Evolutionary conservation across 441 rosid species (phyloP), one percentile per base, ranked within the genome.

Genomic region (Aquilaria agallochum): DNA sequence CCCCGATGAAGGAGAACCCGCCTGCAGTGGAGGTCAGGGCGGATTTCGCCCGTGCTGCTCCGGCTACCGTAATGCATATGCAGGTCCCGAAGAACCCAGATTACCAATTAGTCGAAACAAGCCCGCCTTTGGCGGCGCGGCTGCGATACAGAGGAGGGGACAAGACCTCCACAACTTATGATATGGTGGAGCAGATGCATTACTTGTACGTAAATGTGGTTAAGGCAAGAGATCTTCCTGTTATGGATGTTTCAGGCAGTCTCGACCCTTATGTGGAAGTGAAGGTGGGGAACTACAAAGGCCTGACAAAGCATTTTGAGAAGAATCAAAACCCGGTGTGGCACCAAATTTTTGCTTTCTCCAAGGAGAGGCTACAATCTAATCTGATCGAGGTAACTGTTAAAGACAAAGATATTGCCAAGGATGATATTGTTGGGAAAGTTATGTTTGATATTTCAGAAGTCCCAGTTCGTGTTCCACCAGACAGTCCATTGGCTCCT

Each of bases 41-140:
- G 31, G 96, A 83, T 75, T 90, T 68, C 68, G 83, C 90, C 49
- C 70, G 74, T 68, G 92, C 88, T 31, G 79, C 77, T 3, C 42
- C 42, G 5, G 34, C 80, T 2, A 58, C 70, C 11, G 84, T 80
- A 50, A 81, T 82, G 94, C 85, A 74, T 31, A 86, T 85, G 94
- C 92, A 79, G 60, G 34, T 68, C n/a, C 92, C 95, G 44, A 74
- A 67, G 63, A 92, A 92, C 46, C 96, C 92, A 2, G 95, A 88
- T 31, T 88, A 78, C 70, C 58, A 50, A 59, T 56, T 93, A 67
- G 84, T 81, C 60, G 98, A 93, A 74, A 90, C 97, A 0, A 76
- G 81, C 31, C 98, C 97, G 5, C 97, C 95, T 0, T 31, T 90
- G 69, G 97, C 96, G 1, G 97, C 93, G 2, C 86, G 92, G 5